Base-by-base conservation (phyloP, 495 filamentous ascomycete species). In the Penicillium robsamsonii region DNA sequence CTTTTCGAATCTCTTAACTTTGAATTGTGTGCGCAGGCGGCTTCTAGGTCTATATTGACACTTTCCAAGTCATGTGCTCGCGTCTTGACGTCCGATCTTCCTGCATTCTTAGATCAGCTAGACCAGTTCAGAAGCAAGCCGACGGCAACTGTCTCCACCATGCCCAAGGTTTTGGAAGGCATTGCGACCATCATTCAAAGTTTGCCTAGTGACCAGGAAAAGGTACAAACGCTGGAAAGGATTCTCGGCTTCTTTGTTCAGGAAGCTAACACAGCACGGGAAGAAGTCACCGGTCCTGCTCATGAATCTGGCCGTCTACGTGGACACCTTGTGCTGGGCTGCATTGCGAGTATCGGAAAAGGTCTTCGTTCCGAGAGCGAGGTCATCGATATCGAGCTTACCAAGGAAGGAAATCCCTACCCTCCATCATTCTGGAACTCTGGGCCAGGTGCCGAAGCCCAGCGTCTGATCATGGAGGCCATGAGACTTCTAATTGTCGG, bases 111-210 rank as follows among this genome's bases (percentile, higher is more conserved):
- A 15, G 75, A 83, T 25, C 88, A 94, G 63, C 92, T 92, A 61
- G 78, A 84, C 54, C 69, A 80, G 17, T 88, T 93, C 59, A 74
- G 79, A 35, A 70, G 70, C 29, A 83, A 81, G 48, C 76, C 79
- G 24, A 82, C 79, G 4, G 78, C 88, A 8, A 89, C 91, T 27
- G 78, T 80, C 13, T 72, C 83, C 25, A 87, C 86, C 0, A 93
- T 96, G 74, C 89, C 94, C 60, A 83, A 81, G 43, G 83, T 97
- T 3, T 70, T 96, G 12, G 88, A 89, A 55, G 91, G 86, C 8
- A 93, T 97, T 51, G 84, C 91, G 8, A 84, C 86, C 13, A 89
- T 97, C 52, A 84, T 96, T 35, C 91, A 96, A 63, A 90, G 87
- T 33, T 70, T 94, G 27, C 76, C 81, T 7, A 73, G 80, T 0